These are phyloP conservation scores for Parasarocladium wereldwijsianum DNA, from an alignment of 2,329 filamentous ascomycete genomes.

Conservation along the genomic window DNA sequence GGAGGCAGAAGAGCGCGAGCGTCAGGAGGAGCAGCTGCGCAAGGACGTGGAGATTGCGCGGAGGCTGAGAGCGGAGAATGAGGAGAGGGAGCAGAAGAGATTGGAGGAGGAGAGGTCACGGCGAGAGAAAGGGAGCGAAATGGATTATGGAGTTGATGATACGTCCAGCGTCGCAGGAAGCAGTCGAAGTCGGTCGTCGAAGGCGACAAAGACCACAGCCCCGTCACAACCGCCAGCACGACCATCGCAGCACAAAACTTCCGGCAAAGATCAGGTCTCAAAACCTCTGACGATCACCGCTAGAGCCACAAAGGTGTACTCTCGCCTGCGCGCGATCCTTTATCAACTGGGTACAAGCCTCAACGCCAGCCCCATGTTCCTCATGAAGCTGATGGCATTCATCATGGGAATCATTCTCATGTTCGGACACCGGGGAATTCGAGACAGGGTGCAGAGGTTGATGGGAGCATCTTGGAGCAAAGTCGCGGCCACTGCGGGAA, in stretches of 20 bases:
- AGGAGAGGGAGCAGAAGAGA: slow-evolving; percentile 36
- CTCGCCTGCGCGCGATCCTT: slow-evolving; percentile 35
- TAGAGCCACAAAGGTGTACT: slow-evolving; percentile 36
- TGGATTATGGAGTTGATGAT: slow-evolving; percentile 55
- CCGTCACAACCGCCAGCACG: slow-evolving; percentile 13
- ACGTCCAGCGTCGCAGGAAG: slow-evolving; percentile 22
- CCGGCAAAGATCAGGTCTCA: slow-evolving; percentile 13
- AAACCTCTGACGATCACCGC: slow-evolving; percentile 23
- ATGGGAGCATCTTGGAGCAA: slow-evolving; percentile 65
- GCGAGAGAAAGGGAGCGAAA: slow-evolving; percentile 39
- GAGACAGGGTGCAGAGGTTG: slow-evolving; percentile 57
- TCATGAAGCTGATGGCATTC: slow-evolving; percentile 59
- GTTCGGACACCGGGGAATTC: slow-evolving; percentile 58
- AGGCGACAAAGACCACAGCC: no score
- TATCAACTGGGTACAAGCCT: slow-evolving; percentile 34
- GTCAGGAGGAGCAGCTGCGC: slow-evolving; percentile 41
- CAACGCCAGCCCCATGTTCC: slow-evolving; percentile 38
- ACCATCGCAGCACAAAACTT: slow-evolving; percentile 12
- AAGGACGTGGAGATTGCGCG: slow-evolving; percentile 43
- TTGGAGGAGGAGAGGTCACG: slow-evolving; percentile 38
- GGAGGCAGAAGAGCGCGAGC: slow-evolving; percentile 43
- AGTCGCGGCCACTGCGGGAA: slow-evolving; percentile 70
- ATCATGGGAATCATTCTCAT: slow-evolving; percentile 64
- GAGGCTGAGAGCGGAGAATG: slow-evolving; percentile 40
- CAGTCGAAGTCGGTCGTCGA: slow-evolving; percentile 18